Evolutionary conservation across 306 rosid genomes (phyloP).

Genomic region (Cotoneaster glaucophyllus): DNA sequence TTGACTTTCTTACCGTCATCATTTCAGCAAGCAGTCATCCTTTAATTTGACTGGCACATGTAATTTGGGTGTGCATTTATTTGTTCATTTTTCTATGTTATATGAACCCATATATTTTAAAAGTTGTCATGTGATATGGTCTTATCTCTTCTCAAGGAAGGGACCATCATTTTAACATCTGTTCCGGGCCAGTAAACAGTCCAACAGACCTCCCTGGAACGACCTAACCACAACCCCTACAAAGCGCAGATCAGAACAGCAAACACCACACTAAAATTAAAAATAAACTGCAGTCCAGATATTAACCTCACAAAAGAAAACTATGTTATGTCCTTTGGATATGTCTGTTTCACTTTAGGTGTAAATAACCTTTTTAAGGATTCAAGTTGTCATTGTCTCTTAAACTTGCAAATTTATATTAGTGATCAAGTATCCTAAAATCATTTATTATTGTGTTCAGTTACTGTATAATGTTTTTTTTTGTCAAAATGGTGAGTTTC

Average conservation of each 20-base stretch:
- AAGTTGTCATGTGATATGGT: neutral
- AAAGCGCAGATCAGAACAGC: neutral
- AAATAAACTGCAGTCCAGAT: neutral
- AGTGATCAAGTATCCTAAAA: constrained; percentile 7
- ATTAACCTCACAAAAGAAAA: neutral
- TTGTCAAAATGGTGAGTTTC: no score
- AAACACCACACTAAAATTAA: neutral
- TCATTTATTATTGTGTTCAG: constrained; percentile 35
- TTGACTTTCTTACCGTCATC: neutral
- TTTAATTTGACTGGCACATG: neutral
- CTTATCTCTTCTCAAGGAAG: neutral
- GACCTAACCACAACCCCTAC: neutral
- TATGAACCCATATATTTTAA: neutral
- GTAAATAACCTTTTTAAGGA: neutral
- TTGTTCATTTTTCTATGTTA: neutral
- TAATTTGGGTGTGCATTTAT: neutral
- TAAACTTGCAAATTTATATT: constrained; percentile 10
- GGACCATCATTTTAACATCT: neutral
- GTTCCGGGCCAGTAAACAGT: neutral
- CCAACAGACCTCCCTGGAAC: neutral
- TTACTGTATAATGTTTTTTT: no score
- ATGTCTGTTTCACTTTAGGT: neutral
- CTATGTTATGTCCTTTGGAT: neutral
- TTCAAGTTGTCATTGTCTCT: neutral
- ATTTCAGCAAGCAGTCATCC: neutral